Conservation (phyloP, 352 stramenopile genomes). For the Achlya hypogyna region DNA sequence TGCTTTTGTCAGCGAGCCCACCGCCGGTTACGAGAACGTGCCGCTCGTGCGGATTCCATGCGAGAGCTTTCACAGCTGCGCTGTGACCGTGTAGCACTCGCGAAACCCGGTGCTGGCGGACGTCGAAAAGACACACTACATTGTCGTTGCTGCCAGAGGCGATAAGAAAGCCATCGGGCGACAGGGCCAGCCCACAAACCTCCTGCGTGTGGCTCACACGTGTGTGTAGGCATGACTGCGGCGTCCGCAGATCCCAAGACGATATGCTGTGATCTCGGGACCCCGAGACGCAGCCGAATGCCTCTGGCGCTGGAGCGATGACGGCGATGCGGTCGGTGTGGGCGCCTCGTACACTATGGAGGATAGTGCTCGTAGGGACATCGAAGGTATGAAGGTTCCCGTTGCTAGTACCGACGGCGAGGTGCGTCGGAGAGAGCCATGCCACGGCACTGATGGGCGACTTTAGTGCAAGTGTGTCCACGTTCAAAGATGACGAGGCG, state of each 20-base stretch:
- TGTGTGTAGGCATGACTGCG: background rate
- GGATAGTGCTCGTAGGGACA: background rate
- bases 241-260: background rate
- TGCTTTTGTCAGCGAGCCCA: background rate
- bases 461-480: background rate
- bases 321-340: background rate
- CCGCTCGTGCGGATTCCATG: conserved; percentile 3
- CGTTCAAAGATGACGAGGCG: background rate
- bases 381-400: background rate
- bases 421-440: conserved; percentile 1
- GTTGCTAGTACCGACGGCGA: background rate
- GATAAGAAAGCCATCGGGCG: background rate
- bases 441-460: background rate
- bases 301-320: no score
- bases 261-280: background rate
- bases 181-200: background rate
- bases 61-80: conserved; percentile 7
- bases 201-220: background rate
- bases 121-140: conserved; percentile 8
- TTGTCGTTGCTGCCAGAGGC: conserved; percentile 16
- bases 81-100: background rate
- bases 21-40: conserved; percentile 2
- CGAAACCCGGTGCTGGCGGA: background rate
- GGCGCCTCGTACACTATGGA: background rate
- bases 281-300: background rate